Conservation (phyloP, 1,284 basidiomycete genomes). For the Sanghuangporus baumii region DNA sequence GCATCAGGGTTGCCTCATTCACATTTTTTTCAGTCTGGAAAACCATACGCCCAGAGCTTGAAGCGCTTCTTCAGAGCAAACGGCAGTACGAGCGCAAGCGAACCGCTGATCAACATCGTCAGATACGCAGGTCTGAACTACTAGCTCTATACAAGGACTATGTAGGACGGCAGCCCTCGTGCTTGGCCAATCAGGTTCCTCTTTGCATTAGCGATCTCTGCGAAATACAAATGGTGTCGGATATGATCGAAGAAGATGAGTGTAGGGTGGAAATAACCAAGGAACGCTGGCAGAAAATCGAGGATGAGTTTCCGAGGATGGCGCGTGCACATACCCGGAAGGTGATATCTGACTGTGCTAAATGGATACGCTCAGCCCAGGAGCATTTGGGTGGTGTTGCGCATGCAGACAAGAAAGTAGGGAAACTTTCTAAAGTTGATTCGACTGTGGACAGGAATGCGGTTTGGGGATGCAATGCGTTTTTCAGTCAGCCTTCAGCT, state of each 20-base stretch:
- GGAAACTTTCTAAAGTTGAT: too few relatives aligned
- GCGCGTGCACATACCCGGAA: too few relatives aligned
- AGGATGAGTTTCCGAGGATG: too few relatives aligned
- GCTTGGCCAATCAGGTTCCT: neutral
- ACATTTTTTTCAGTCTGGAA: neutral
- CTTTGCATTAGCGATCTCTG: neutral
- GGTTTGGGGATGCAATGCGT: too few relatives aligned
- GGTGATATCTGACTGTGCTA: too few relatives aligned
- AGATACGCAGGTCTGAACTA: neutral
- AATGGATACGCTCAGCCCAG: too few relatives aligned
- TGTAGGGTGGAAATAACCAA: neutral
- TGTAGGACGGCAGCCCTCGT: neutral
- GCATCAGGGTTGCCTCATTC: neutral
- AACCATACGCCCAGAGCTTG: neutral
- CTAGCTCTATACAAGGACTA: neutral
- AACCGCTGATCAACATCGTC: neutral
- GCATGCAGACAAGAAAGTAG: too few relatives aligned
- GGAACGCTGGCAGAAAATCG: neutral
- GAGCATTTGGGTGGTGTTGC: too few relatives aligned
- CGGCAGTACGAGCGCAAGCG: neutral
- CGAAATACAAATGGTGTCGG: neutral
- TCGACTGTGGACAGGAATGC: too few relatives aligned
- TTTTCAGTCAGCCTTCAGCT: too few relatives aligned
- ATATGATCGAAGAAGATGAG: neutral
- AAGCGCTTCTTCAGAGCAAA: neutral